Percentiles rank a stretch among this genome's conserved stretches.
Evolutionary conservation across 164 flowering plant species (phyloP).

Genomic region (Chimonanthus praecox): DNA sequence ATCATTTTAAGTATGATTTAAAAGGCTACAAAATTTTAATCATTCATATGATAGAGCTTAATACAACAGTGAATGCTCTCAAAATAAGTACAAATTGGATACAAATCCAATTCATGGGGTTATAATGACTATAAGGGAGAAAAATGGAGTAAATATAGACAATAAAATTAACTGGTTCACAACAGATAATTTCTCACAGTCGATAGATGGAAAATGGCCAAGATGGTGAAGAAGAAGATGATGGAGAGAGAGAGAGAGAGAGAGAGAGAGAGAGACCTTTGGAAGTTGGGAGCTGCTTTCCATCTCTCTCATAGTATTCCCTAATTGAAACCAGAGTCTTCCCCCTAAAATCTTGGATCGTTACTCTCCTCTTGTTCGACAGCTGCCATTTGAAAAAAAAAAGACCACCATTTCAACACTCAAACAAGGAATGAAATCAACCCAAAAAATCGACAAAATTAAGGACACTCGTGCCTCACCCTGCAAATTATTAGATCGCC

Average conservation of each 20-base stretch:
- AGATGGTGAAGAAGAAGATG: not conserved
- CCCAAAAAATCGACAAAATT: not conserved
- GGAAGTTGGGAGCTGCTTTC: constrained; percentile 70
- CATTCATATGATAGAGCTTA: too few species aligned
- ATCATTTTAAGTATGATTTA: too few species aligned
- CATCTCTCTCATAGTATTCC: constrained; percentile 71
- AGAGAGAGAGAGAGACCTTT: constrained; percentile 47
- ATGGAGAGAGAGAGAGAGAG: not conserved
- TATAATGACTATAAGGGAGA: too few species aligned
- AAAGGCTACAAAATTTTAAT: too few species aligned
- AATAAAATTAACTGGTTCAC: too few species aligned
- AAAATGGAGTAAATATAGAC: too few species aligned
- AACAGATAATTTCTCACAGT: too few species aligned
- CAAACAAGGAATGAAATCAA: not conserved
- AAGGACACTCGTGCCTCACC: constrained; percentile 27
- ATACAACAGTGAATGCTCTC: too few species aligned
- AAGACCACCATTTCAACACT: not conserved
- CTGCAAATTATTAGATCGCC: constrained; percentile 83
- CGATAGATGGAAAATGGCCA: not conserved
- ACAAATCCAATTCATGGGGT: too few species aligned
- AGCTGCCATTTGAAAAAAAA: constrained; percentile 34
- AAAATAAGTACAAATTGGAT: too few species aligned
- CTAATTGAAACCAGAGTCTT: constrained; percentile 83
- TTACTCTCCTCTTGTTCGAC: constrained; percentile 74
- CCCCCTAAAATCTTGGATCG: constrained; percentile 81